Evolutionary conservation across 441 rosid species (phyloP), one percentile per base, ranked within the genome.

Genomic region (Croton setiger): DNA sequence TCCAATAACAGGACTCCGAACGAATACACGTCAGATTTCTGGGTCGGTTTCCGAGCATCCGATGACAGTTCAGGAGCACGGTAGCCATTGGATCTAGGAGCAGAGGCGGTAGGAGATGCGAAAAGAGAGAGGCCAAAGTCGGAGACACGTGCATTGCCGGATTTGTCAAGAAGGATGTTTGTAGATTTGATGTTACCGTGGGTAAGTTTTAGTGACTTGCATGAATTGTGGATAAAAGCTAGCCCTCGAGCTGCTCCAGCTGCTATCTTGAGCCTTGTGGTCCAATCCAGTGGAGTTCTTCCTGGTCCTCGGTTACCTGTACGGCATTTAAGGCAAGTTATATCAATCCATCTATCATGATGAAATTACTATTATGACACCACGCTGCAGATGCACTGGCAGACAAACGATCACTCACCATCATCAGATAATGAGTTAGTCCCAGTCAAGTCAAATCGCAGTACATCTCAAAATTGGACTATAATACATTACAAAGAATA

Each of bases 161-260:
- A 69, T 67, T 84, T 80, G 41, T 89, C 83, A 17, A 93, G 85
- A 57, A 93, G 91, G 77, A 93, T 63, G 74, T 93, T 93, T 23
- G 98, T 88, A 31, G 97, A 87, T 68, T 92, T 94, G 66, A 94
- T 86, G 83, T 86, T 94, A 20, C 98, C 98, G 63, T 94, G 99
- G 75, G 94, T 80, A 63, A 83, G 83, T 73, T 88, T 86, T 0
- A 87, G 78, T 35, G 74, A 69, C 11, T 86, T 82, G 68, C 94
- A 91, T 56, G 85, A 92, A 41, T 82, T 79, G 71, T 94, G 99
- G 4, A 94, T 80, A 72, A 82, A 92, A 69, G 87, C 90, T 9
- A 94, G 63, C 48, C 98, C 99, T 37, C 87, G 86, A 33, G 98
- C 92, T 39, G 90, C 94, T 58, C 94, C 96, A 12, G 91, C 86